Base-by-base conservation (phyloP, 2,329 filamentous ascomycete species). In the Cordyceps farinosa region DNA sequence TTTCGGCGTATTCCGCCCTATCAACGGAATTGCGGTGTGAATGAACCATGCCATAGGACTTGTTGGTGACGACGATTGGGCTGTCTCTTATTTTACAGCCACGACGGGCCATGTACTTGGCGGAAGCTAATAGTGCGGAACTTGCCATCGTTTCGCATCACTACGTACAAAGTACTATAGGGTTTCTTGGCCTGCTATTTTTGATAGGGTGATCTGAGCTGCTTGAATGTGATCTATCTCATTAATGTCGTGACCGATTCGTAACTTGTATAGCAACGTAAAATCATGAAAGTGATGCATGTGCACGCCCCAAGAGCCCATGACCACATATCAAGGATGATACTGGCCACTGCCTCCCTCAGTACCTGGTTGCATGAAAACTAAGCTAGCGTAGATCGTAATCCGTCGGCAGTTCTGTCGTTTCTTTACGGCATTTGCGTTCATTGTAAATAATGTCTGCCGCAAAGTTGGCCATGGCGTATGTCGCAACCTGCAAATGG, bases 381-480 rank as follows among this genome's bases (percentile, higher is more conserved):
- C n/a, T 11, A 2, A 53, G n/a, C 10, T 17, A 32, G 47, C 2
- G 32, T 17, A 22, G 13, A 5, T 38, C 50, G 22, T 4, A n/a
- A 48, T n/a, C 7, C 40, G 40, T 7, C 6, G 17, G 13, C 40
- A 6, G 29, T 22, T 47, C n/a, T 1, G 38, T 27, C 5, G 11
- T 45, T 27, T 47, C 45, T 29, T 22, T 34, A 3, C 30, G 15
- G 38, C 61, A 63, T 44, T 59, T 52, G 36, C 61, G 61, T 11
- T 59, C 42, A 2, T 17, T 44, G 32, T 40, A 63, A 17, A 86
- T 86, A 11, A 80, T 80, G 69, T 84, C 84, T 2, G 83, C 82
- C 1, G 84, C 84, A 72, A 87, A 86, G 72, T 87, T 84, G 5
- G 79, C 80, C 32, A 85, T 73, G 69, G 86, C 84, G 67, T 84